Evolutionary conservation across 305 asterid species (phyloP), one percentile per base, ranked within the genome.

Genomic region (Fraxinus platypoda): DNA sequence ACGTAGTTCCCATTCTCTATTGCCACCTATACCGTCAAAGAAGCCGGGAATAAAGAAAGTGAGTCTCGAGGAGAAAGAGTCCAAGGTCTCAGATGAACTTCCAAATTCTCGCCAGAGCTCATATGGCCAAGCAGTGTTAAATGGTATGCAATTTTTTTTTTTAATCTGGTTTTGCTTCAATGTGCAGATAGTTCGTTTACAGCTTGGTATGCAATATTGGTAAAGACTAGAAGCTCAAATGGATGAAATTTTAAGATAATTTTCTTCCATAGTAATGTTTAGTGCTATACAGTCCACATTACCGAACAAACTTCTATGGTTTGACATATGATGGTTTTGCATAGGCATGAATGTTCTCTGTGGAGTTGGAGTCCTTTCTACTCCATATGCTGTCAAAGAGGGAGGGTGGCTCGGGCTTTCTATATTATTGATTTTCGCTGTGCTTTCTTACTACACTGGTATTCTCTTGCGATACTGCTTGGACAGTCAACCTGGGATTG

Each of bases 331-430:
- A 70, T 35, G 2, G 70, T 82, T 37, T 30, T 15, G 46, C 83
- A 80, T 88, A 94, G 98, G 98, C 19, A 88, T 94, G 70, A 94
- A 95, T 83, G 99, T 94, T 72, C 86, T 95, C 1, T 94, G 99
- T 81, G 98, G 99, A 75, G 99, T 95, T 23, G 99, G 99, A 81
- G 91, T 95, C 72, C 98, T 95, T 86, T 93, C 99, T 6, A 95
- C 98, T 79, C 98, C 99, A 57, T 94, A 94, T 76, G 99, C 97
- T 25, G 97, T 94, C 76, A 91, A 90, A 86, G 91, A 96, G 90
- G 98, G 98, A 37, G 99, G 99, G 34, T 96, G 98, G 98, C 75
- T 85, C 11, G 97, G 99, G 81, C 91, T 96, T 79, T 91, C 97
- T 21, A 54, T 96, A 83, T 73, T 96, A 75, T 77, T 96, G 17